Percentiles rank a stretch among this genome's conserved stretches.
phyloP scores from a whole-genome alignment of 2,329 filamentous ascomycete genomes.

The Sporothrix pallida region DNA sequence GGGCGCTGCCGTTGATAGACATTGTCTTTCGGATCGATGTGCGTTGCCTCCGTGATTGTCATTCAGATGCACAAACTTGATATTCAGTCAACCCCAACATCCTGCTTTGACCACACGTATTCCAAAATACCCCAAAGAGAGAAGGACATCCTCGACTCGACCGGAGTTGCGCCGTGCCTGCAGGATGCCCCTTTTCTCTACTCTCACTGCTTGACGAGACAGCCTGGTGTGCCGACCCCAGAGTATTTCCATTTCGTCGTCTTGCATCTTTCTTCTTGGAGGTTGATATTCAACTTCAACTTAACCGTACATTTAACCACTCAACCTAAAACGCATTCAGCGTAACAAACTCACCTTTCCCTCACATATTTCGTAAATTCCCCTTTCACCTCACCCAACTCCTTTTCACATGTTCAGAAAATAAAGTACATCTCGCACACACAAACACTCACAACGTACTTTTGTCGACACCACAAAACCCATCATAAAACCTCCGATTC shows the following conservation, averaged over 20 bases:
- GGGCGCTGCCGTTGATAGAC: no score
- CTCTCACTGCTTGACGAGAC: not conserved
- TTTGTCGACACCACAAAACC: not conserved
- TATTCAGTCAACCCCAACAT: no score
- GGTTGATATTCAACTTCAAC: not conserved
- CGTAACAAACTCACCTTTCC: not conserved
- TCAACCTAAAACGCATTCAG: not conserved
- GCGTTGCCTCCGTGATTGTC: no score
- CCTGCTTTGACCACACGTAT: no score
- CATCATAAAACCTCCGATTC: not conserved
- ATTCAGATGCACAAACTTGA: no score
- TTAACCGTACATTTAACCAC: not conserved
- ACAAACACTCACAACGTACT: not conserved
- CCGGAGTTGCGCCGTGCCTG: constrained; percentile 13
- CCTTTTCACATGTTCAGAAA: not conserved
- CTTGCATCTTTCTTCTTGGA: not conserved
- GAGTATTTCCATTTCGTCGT: not conserved
- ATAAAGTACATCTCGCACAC: not conserved
- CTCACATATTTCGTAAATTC: not conserved
- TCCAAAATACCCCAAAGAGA: no score
- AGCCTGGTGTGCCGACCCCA: not conserved
- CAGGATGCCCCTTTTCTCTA: constrained; percentile 13
- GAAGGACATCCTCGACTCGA: no score
- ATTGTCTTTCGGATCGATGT: no score
- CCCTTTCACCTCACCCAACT: not conserved